These are phyloP conservation scores for Cenococcum geophilum DNA, from an alignment of 495 filamentous ascomycete genomes.

Conservation along the genomic window DNA sequence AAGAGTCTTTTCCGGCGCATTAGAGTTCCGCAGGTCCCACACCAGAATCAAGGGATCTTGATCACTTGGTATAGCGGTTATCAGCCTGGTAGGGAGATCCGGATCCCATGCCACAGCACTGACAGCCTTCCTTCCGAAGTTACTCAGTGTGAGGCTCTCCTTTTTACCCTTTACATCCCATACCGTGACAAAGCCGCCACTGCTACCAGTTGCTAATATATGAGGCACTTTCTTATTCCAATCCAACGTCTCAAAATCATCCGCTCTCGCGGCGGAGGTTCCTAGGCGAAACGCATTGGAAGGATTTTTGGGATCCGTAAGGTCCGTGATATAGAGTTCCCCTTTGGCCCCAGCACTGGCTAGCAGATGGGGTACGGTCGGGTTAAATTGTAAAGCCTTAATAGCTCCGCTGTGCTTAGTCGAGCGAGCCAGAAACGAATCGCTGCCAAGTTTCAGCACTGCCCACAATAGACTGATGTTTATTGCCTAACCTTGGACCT, in stretches of 20 bases:
- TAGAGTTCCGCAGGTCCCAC: conserved; percentile 95
- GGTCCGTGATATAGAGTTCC: conserved; percentile 91
- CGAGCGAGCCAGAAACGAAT: conserved; percentile 78
- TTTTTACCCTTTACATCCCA: conserved; percentile 98
- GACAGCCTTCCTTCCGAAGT: conserved; percentile 82
- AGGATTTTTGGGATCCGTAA: conserved; percentile 63
- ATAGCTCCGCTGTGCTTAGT: conserved; percentile 89
- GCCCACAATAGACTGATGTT: neutral
- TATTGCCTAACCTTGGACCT: conserved; percentile 47
- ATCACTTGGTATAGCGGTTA: conserved; percentile 89
- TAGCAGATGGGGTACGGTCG: conserved; percentile 82
- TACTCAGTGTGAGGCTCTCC: conserved; percentile 91
- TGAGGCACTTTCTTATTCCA: conserved; percentile 99
- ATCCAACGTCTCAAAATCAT: conserved; percentile 90
- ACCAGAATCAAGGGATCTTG: conserved; percentile 80
- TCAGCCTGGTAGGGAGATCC: conserved; percentile 81
- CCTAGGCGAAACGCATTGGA: conserved; percentile 79
- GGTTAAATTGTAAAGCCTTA: conserved; percentile 96
- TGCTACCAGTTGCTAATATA: conserved; percentile 91
- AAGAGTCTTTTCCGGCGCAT: conserved; percentile 84
- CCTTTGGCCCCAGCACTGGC: conserved; percentile 91
- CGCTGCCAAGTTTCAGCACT: conserved; percentile 42
- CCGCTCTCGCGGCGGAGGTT: conserved; percentile 75
- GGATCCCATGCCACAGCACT: conserved; percentile 97
- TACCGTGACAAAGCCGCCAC: conserved; percentile 91